Base-by-base conservation (phyloP, 352 stramenopile species). In the Globisporangium megalacanthum region DNA sequence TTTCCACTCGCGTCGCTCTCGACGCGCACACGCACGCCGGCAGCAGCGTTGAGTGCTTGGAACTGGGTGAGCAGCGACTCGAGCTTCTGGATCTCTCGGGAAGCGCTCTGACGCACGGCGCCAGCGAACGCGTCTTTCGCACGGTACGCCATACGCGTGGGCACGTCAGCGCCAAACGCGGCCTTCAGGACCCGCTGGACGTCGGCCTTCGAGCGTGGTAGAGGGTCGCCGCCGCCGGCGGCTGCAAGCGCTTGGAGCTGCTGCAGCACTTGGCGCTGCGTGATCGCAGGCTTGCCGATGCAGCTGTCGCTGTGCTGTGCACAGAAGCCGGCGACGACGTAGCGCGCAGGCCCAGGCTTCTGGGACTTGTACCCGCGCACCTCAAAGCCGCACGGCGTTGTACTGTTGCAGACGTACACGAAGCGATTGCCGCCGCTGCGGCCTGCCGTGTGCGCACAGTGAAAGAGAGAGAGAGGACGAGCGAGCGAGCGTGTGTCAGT, bases 401-500 rank as follows among this genome's bases (percentile, higher is more conserved):
- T 48, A 47, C 73, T 82, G 48, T 62, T 75, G 63, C 73, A 82
- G 13, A 75, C 35, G 39, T 77, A 79, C 10, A 59, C 71, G 36
- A 79, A 75, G 66, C 77, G 79, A 56, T 82, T 82, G 25, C 73
- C 73, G 14, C 70, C 70, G 47, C 73, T 82, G 35, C 7, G 69
- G 56, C 35, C 49, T 52, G 4, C 60, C 64, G 29, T 77, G 68
- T 49, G 79, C 58, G n/a, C 62, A 50, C 11, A 39, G 6, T 13
- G 35, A 8, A 39, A 13, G 7, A 39, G 35, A 8, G 10, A 37
- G 33, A 4, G 33, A 37, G n/a, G n/a, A 29, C 25, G 25, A 39
- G 5, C 7, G 35, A 39, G 35, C 35, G 35, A 8, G 35, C 35
- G 35, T 29, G 25, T 29, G 25, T 29, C 25, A 29, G 25, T 29